These are phyloP conservation scores for Ganoderma lucidum DNA, from an alignment of 1,284 basidiomycete genomes.

Conservation along the genomic window DNA sequence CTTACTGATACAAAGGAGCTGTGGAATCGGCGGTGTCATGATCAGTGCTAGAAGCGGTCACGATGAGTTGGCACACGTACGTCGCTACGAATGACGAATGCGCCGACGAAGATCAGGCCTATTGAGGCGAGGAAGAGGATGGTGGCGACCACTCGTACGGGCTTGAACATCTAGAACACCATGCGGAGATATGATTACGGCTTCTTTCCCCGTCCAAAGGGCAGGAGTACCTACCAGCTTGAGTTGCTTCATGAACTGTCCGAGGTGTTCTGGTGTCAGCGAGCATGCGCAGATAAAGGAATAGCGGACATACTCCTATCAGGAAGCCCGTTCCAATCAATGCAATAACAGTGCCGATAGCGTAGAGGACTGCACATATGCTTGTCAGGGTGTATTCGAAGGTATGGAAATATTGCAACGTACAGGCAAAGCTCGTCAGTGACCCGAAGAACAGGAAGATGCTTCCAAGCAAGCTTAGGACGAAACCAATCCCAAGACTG, in stretches of 20 bases:
- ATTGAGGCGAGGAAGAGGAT: constrained; percentile 82
- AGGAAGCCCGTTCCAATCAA: constrained; percentile 91
- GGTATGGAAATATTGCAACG: constrained; percentile 40
- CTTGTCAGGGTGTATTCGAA: background rate
- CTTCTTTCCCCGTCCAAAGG: background rate
- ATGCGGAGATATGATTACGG: constrained; percentile 12
- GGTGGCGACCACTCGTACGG: constrained; percentile 86
- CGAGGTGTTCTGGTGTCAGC: constrained; percentile 6
- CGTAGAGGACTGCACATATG: constrained; percentile 73
- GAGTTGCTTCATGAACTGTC: constrained; percentile 79
- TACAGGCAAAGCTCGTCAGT: constrained; percentile 80
- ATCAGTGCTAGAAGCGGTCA: constrained; percentile 2
- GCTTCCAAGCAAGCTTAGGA: constrained; percentile 83
- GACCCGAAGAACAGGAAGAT: constrained; percentile 81
- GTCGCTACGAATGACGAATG: constrained; percentile 75
- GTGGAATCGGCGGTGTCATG: background rate
- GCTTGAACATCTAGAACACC: constrained; percentile 86
- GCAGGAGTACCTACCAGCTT: constrained; percentile 64
- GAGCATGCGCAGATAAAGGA: too few relatives aligned
- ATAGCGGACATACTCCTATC: constrained; percentile 68
- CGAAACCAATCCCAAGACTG: constrained; percentile 77
- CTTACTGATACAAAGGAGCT: constrained; percentile 60
- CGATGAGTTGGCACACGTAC: constrained; percentile 50
- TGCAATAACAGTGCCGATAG: constrained; percentile 83
- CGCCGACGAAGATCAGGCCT: constrained; percentile 81